Base-by-base conservation (phyloP, 2,329 filamentous ascomycete species). In the Hyphodiscus sp. region DNA sequence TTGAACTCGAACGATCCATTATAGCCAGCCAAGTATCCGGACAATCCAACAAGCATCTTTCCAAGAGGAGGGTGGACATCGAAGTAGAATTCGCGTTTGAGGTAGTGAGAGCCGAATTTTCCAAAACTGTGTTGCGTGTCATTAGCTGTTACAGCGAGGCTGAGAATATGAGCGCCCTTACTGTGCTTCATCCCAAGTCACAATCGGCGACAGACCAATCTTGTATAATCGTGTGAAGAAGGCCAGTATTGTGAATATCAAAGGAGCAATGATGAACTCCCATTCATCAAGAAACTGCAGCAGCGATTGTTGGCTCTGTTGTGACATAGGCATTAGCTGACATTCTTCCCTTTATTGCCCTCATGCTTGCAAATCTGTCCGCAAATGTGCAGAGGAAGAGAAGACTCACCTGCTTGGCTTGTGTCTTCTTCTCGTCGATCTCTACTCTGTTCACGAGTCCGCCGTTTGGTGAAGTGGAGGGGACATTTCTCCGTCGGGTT, bases 1-100 rank as follows among this genome's bases (percentile, higher is more conserved):
- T 99, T 99, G 81, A 99, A 99, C 69, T 99, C 94, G 73, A 99
- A 99, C 3, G 92, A 95, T 54, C 94, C 94, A 76, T 99, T 99
- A 78, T 99, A 99, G 61, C 92, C 92, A 62, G 92, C 95, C 57
- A 99, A 80, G 68, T 95, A 95, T 69, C 94, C 94, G 7, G 94
- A 97, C 49, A 99, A 80, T 58, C 94, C 94, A 64, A 99, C 92
- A 53, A 99, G 84, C 83, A 99, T 97, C 78, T 99, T 99, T 69
- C 94, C 94, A 57, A 99, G 83, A 51, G 94, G 94, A 61, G 94
- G 94, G 72, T 95, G 89, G 54, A 95, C 77, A 78, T 95, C 89
- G 75, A 99, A 99, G 80, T 99, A 99, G 78, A 97, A 96, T 73
- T 99, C 94, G 71, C 92, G 89, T 73, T 99, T 96, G 69, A 99